Evolutionary conservation across 2,329 filamentous ascomycete genomes (phyloP).

Genomic region (Catunica adiposa): DNA sequence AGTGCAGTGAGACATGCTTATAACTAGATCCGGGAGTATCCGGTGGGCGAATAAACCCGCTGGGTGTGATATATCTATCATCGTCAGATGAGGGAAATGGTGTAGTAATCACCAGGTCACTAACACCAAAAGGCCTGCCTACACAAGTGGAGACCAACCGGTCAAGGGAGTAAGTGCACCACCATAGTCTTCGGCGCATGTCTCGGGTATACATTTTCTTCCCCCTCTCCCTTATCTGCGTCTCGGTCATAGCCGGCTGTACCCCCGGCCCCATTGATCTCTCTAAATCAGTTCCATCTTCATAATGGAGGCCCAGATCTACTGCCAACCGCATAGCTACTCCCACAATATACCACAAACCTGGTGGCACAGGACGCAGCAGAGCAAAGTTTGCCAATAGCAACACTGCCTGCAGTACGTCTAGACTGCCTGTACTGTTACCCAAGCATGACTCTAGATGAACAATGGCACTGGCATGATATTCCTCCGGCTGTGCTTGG

Average conservation of each 20-base stretch:
- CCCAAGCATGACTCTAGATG: slow-evolving; percentile 79
- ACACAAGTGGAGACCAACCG: slow-evolving; percentile 90
- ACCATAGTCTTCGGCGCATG: slow-evolving; percentile 75
- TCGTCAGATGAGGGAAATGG: slow-evolving; percentile 83
- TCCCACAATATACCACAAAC: slow-evolving; percentile 88
- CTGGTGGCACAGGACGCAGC: slow-evolving; percentile 76
- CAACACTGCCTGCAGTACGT: slow-evolving; percentile 86
- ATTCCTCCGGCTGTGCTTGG: slow-evolving; percentile 73
- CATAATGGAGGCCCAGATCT: slow-evolving; percentile 81
- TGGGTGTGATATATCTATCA: slow-evolving; percentile 70
- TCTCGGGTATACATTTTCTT: slow-evolving; percentile 74
- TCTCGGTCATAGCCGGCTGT: slow-evolving; percentile 19
- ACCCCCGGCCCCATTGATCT: neutral
- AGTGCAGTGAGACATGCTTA: slow-evolving; percentile 82
- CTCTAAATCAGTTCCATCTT: slow-evolving; percentile 57
- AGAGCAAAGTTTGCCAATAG: slow-evolving; percentile 83
- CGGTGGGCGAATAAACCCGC: slow-evolving; percentile 50
- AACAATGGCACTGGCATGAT: slow-evolving; percentile 85
- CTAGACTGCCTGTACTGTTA: slow-evolving; percentile 71
- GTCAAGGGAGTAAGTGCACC: slow-evolving; percentile 92
- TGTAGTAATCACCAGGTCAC: slow-evolving; percentile 91
- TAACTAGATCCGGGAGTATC: slow-evolving; percentile 56
- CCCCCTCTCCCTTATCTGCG: slow-evolving; percentile 33
- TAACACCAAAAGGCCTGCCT: slow-evolving; percentile 81
- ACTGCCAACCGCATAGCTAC: slow-evolving; percentile 81